Evolutionary conservation across 306 rosid species (phyloP), one percentile per base, ranked within the genome.

Genomic region (Begonia peltatifolia): DNA sequence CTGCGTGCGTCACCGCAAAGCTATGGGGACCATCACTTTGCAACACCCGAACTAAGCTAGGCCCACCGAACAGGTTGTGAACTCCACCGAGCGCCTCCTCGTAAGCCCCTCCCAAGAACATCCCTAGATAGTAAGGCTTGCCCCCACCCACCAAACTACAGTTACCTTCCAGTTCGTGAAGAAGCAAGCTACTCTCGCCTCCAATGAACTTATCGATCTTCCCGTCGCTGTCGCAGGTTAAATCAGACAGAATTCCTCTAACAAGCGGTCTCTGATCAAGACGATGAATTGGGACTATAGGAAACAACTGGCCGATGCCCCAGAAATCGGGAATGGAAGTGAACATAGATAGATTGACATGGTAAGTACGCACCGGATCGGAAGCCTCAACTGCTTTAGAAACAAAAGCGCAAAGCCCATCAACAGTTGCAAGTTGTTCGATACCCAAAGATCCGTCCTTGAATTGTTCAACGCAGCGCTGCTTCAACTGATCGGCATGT

Each of bases 51-150:
- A 86, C 87, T 5, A 83, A 79, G 59, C 94, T 86, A 35, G 99
- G 99, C 55, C 88, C 87, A 44, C 93, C 93, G 12, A 92, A 92
- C 65, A 92, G 73, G 78, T 92, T 92, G 73, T 92, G 99, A 59
- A 86, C 25, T 15, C 99, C 99, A 4, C 99, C 99, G 23, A 92
- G 93, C 15, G 99, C 96, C 87, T 92, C 99, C 96, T 92, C 82
- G 51, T 92, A 92, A 56, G 99, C 96, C 79, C 99, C 99, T 3
- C 96, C 99, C 75, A 92, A 71, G 75, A 92, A 92, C 99, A 92
- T 92, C 68, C 96, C 99, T 61, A 92, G 58, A 60, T 78, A 92
- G 79, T 92, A 59, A 25, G 35, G 6, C 35, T 6, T 6, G 4
- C 35, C 35, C 35, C 35, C 35, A 6, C 51, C 71, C 68, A 43